Conservation (phyloP, 1,284 basidiomycete genomes). For the Malassezia restricta region DNA sequence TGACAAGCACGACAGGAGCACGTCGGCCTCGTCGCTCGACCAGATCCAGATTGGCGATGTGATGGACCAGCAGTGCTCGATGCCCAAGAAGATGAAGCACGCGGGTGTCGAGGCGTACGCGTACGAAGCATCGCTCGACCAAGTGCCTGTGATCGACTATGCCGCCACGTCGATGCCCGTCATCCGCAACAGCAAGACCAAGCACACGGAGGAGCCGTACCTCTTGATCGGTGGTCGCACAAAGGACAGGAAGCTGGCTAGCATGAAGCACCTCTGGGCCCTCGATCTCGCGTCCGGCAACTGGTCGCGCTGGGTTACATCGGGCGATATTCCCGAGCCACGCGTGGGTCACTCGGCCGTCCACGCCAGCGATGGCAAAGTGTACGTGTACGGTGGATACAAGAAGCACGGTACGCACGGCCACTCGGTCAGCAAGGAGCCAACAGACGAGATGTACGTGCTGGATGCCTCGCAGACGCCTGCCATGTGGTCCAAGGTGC, state of each 20-base stretch:
- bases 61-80: neutral
- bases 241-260: slow-evolving; percentile 22
- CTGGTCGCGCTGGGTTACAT: slow-evolving; percentile 30
- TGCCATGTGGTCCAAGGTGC: slow-evolving; percentile 19
- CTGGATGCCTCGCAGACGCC: slow-evolving; percentile 29
- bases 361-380: slow-evolving; percentile 26
- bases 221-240: slow-evolving; percentile 43
- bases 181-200: neutral
- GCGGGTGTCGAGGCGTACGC: neutral
- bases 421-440: slow-evolving; percentile 13
- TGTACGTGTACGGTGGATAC: slow-evolving; percentile 45
- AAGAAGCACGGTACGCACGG: slow-evolving; percentile 10
- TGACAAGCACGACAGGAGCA: neutral
- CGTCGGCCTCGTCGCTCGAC: slow-evolving; percentile 3
- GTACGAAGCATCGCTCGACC: neutral
- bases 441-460: slow-evolving; percentile 29
- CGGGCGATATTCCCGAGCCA: slow-evolving; percentile 29
- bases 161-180: slow-evolving; percentile 19
- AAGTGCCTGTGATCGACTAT: slow-evolving; percentile 31
- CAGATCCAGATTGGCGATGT: slow-evolving; percentile 1
- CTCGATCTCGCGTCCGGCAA: slow-evolving; percentile 27
- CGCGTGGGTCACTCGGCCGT: slow-evolving; percentile 43
- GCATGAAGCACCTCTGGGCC: slow-evolving; percentile 25
- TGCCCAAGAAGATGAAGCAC: neutral
- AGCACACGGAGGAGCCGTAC: slow-evolving; percentile 16